Percentiles rank a stretch among this genome's conserved stretches.
Conservation (phyloP, 2,329 filamentous ascomycete species). For the Lasiodiplodia hormozganensis region DNA sequence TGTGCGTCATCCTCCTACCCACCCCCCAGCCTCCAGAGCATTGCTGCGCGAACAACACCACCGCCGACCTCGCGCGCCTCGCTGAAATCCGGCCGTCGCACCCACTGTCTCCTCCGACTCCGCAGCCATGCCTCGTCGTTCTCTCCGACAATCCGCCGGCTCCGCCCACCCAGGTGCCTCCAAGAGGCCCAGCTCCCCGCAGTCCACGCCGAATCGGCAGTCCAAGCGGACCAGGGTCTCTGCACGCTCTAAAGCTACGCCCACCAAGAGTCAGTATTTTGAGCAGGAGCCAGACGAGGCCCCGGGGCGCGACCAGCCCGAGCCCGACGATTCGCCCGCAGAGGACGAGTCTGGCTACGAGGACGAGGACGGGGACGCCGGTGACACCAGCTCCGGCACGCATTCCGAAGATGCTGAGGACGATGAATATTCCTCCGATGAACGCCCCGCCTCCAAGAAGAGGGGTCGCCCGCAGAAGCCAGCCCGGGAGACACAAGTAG, state of each 20-base stretch:
- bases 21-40: slow-evolving; percentile 2
- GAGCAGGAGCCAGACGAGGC: slow-evolving; percentile 41
- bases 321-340: slow-evolving; percentile 44
- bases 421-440: slow-evolving; percentile 38
- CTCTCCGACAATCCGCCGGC: slow-evolving; percentile 33
- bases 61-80: background rate
- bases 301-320: slow-evolving; percentile 32
- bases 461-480: slow-evolving; percentile 31
- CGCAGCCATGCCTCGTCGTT: slow-evolving; percentile 41
- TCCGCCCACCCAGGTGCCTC: slow-evolving; percentile 38
- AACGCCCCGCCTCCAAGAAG: slow-evolving; percentile 40
- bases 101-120: background rate
- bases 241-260: slow-evolving; percentile 32
- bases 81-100: background rate
- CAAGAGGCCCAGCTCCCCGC: slow-evolving; percentile 44
- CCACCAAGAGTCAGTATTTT: slow-evolving; percentile 43
- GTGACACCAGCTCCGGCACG: slow-evolving; percentile 39
- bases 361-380: slow-evolving; percentile 47
- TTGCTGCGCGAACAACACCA: slow-evolving; percentile 16
- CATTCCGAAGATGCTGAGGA: slow-evolving; percentile 45
- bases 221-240: slow-evolving; percentile 43
- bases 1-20: slow-evolving; percentile 23
- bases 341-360: slow-evolving; percentile 51
- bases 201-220: slow-evolving; percentile 39
- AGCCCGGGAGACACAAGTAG: slow-evolving; percentile 31